Evolutionary conservation across 805 yeast species (phyloP).

Genomic region (Zygosaccharomyces rouxii): DNA sequence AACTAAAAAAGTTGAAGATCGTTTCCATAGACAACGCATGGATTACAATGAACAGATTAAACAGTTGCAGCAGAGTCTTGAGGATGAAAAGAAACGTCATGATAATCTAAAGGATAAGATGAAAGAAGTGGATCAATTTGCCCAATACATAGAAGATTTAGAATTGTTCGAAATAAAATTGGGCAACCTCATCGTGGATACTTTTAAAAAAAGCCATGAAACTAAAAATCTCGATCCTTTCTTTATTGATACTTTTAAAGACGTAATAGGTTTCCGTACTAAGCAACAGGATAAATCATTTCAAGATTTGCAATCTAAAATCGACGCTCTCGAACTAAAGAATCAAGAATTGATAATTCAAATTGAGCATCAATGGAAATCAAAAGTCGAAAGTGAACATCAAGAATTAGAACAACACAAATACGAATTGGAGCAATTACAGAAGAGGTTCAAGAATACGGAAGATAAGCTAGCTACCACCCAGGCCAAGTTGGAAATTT

Average conservation of each 20-base stretch:
- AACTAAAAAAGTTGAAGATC: slow-evolving; percentile 4
- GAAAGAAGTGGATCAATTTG: slow-evolving; percentile 6
- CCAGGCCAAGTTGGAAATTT: slow-evolving; percentile 6
- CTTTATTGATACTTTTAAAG: slow-evolving; percentile 5
- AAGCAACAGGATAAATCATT: slow-evolving; percentile 9
- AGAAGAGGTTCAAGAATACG: slow-evolving; percentile 2
- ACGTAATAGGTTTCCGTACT: slow-evolving; percentile 17
- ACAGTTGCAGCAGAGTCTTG: background rate
- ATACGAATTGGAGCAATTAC: background rate
- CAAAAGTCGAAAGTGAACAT: slow-evolving; percentile 7
- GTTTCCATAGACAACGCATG: background rate
- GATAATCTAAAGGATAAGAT: slow-evolving; percentile 4
- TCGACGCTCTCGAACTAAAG: slow-evolving; percentile 3
- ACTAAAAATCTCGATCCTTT: slow-evolving; percentile 10
- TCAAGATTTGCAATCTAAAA: slow-evolving; percentile 3
- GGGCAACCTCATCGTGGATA: slow-evolving; percentile 14
- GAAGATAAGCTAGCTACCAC: slow-evolving; percentile 6
- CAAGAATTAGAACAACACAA: slow-evolving; percentile 4
- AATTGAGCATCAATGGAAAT: slow-evolving; percentile 18
- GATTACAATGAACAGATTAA: background rate
- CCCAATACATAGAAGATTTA: slow-evolving; percentile 11
- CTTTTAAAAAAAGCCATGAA: slow-evolving; percentile 8
- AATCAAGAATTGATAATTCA: slow-evolving; percentile 5
- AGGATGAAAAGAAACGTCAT: slow-evolving; percentile 7
- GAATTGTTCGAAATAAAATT: slow-evolving; percentile 15